Evolutionary conservation across 176 grass and related monocot genomes (phyloP), one percentile per base, ranked within the genome.

Genomic region (Cymbopogon citratus): DNA sequence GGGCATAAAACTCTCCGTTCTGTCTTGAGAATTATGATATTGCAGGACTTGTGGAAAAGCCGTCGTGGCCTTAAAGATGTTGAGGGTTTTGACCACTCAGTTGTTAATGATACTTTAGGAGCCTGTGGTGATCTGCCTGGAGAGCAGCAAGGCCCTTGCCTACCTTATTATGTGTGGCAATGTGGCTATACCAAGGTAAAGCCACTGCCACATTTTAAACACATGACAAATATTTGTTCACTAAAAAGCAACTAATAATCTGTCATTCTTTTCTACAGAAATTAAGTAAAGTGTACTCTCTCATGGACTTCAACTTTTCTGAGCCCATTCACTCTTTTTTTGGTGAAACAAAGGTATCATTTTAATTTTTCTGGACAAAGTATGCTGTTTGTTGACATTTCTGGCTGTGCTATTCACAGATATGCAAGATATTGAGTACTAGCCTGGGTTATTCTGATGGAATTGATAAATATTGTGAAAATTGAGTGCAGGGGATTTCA

Each of bases 31-130:
- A 28, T 23, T 81, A 43, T 3, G 43, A 39, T 80, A 19, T 7
- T 76, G 52, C 65, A 98, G 95, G 88, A 98, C 78, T 85, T 98
- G 18, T 98, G 95, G 95, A 94, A 67, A 84, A 98, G 95, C 29
- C 87, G 86, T 56, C 45, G 86, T 35, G 75, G 74, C 59, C 86
- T 98, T 13, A 83, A 74, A 80, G 84, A 94, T 65, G 71, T 94
- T 10, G 92, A 98, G 77, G 92, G 90, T 54, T 98, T 98, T 84
- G 92, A 92, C 39, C 95, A 98, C 74, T 91, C 76, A 12, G 69
- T 81, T 35, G 92, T 87, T 80, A 98, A 98, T 59, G 86, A 91
- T 43, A 91, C 88, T 87, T 89, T 98, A 81, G 92, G 95, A 66
- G 92, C 92, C 56, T 98, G 95, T 36, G 95, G 95, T 51, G 70